phyloP scores from a whole-genome alignment of 306 rosid genomes.

The Vigna trinervia region DNA sequence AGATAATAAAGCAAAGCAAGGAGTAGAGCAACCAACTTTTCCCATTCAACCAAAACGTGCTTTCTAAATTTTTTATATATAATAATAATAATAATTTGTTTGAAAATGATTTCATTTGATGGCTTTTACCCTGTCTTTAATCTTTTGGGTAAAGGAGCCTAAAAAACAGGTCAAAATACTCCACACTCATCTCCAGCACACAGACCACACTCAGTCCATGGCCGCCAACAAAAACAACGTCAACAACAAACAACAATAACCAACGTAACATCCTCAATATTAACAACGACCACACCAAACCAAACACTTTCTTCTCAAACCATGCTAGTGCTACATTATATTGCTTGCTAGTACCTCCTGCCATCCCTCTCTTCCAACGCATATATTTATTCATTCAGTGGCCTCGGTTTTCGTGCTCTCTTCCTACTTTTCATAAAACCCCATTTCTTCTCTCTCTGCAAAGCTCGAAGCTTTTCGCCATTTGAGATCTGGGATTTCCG shows the following conservation, averaged over 20 bases:
- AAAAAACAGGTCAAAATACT: conserved; percentile 57
- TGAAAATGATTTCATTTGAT: conserved; percentile 30
- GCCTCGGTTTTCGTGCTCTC: conserved; percentile 70
- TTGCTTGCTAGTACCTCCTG: not conserved
- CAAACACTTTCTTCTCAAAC: not conserved
- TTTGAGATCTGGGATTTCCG: conserved; percentile 78
- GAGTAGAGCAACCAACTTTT: conserved; percentile 34
- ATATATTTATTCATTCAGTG: not conserved
- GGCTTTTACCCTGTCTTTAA: conserved; percentile 50
- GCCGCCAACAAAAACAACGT: conserved; percentile 59
- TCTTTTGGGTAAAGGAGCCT: conserved; percentile 39
- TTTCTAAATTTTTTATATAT: conserved; percentile 40
- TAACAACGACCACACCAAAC: conserved; percentile 1
- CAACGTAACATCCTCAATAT: not conserved
- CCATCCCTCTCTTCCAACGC: conserved; percentile 6
- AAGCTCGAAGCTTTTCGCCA: conserved; percentile 53
- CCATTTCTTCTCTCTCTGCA: conserved; percentile 44
- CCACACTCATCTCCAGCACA: not conserved
- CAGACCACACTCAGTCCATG: conserved; percentile 40
- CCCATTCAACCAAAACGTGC: conserved; percentile 56
- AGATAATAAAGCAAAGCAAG: conserved; percentile 44
- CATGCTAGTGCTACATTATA: not conserved
- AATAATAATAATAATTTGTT: not conserved
- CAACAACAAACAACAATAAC: not conserved
- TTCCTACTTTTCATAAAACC: conserved; percentile 63